Conservation (phyloP, 345 rosid species). For the Hibiscus mutabilis region DNA sequence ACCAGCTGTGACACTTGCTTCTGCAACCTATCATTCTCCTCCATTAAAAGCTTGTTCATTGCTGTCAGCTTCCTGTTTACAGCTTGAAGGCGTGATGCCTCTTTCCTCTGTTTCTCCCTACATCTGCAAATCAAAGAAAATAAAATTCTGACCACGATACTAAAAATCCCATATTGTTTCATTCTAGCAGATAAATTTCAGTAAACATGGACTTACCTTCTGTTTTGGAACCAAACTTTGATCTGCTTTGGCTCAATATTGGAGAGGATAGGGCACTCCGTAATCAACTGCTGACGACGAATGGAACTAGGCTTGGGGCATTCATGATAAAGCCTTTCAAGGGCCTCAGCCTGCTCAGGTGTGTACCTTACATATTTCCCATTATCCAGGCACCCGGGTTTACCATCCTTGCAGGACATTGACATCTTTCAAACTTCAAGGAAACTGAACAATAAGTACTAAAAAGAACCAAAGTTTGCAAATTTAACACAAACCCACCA, state of each 20-base stretch:
- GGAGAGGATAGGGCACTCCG: slow-evolving; percentile 99
- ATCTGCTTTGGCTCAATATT: slow-evolving; percentile 98
- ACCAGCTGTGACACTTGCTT: slow-evolving; percentile 98
- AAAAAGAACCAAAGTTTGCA: neutral
- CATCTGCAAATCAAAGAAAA: slow-evolving; percentile 47
- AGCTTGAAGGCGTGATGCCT: slow-evolving; percentile 94
- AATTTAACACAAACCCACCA: neutral
- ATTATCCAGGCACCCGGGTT: slow-evolving; percentile 64
- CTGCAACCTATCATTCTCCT: slow-evolving; percentile 99
- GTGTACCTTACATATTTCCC: slow-evolving; percentile 99
- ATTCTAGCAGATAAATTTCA: neutral
- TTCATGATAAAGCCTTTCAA: slow-evolving; percentile 97
- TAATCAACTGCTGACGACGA: slow-evolving; percentile 95
- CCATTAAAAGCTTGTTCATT: slow-evolving; percentile 99
- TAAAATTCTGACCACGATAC: neutral
- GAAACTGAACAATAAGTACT: neutral
- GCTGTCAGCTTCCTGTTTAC: slow-evolving; percentile 94
- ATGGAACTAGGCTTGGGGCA: slow-evolving; percentile 99
- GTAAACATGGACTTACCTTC: slow-evolving; percentile 44
- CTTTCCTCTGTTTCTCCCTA: slow-evolving; percentile 99
- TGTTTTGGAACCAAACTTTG: slow-evolving; percentile 99
- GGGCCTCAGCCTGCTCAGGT: slow-evolving; percentile 99
- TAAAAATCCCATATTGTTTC: neutral
- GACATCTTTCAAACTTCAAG: slow-evolving; percentile 48
- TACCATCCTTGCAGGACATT: slow-evolving; percentile 94